Evolutionary conservation across 805 yeast species (phyloP).

Genomic region (Candida khao-thaluensis): DNA sequence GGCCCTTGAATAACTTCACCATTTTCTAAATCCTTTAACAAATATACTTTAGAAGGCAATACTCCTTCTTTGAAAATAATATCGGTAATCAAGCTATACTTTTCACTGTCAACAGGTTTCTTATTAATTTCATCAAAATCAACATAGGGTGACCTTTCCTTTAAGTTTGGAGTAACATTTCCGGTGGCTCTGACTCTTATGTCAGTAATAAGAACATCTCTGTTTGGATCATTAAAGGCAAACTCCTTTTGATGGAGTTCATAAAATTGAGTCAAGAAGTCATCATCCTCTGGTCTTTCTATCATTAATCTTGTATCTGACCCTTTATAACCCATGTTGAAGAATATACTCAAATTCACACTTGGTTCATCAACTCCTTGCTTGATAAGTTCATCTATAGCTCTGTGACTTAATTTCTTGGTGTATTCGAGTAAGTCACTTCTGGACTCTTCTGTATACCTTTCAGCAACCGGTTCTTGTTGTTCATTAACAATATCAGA

Average conservation of each 20-base stretch:
- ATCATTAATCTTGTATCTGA: conserved; percentile 31
- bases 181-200: conserved; percentile 72
- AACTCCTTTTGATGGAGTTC: conserved; percentile 65
- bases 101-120: conserved; percentile 1
- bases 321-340: conserved; percentile 23
- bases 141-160: conserved; percentile 51
- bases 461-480: conserved; percentile 66
- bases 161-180: conserved; percentile 38
- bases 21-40: conserved; percentile 49
- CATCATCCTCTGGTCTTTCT: conserved; percentile 19
- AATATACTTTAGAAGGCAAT: conserved; percentile 44
- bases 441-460: conserved; percentile 26
- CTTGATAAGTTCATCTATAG: conserved; percentile 11
- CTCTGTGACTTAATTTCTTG: conserved; percentile 11
- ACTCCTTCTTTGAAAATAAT: conserved; percentile 46
- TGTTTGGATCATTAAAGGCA: conserved; percentile 58
- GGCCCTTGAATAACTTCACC: conserved; percentile 48
- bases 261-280: conserved; percentile 47
- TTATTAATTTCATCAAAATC: conserved; percentile 19
- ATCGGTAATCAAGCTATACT: conserved; percentile 1
- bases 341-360: conserved; percentile 13
- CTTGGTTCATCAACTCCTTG: conserved; percentile 15
- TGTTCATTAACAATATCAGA: conserved; percentile 82
- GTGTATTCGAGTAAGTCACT: conserved; percentile 18
- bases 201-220: conserved; percentile 66